These are phyloP conservation scores for Clitoria ternatea DNA, from an alignment of 306 rosid genomes.

Conservation along the genomic window DNA sequence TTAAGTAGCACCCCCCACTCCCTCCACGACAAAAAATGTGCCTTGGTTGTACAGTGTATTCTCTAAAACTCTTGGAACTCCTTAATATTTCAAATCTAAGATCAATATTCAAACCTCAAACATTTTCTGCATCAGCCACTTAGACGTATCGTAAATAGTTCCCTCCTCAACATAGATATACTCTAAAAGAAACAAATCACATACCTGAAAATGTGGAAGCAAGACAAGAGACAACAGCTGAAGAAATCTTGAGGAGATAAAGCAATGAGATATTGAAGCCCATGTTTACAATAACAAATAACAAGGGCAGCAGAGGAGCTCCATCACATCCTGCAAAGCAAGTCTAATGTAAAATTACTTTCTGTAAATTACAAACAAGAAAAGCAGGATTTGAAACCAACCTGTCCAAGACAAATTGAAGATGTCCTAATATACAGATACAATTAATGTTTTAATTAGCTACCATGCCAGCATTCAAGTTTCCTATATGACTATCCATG, in stretches of 20 bases:
- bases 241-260: constrained; percentile 83
- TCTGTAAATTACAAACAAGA: background rate
- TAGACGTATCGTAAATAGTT: background rate
- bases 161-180: background rate
- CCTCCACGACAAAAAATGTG: background rate
- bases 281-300: constrained; percentile 40
- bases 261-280: constrained; percentile 74
- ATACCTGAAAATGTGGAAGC: constrained; percentile 87
- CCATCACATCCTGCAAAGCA: constrained; percentile 46
- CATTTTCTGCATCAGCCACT: constrained; percentile 6
- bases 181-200: constrained; percentile 13
- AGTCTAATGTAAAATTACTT: constrained; percentile 8
- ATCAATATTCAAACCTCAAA: background rate
- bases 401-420: background rate
- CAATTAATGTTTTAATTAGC: constrained; percentile 5
- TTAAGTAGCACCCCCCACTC: background rate
- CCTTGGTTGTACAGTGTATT: background rate
- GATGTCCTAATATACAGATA: background rate
- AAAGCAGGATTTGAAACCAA: constrained; percentile 5
- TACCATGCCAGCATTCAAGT: constrained; percentile 2
- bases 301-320: constrained; percentile 42
- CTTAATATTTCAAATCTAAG: background rate
- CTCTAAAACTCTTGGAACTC: background rate
- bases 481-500: background rate
- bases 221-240: constrained; percentile 82